phyloP scores from a whole-genome alignment of 768 basidiomycete species.

The Lentinus tigrinus region DNA sequence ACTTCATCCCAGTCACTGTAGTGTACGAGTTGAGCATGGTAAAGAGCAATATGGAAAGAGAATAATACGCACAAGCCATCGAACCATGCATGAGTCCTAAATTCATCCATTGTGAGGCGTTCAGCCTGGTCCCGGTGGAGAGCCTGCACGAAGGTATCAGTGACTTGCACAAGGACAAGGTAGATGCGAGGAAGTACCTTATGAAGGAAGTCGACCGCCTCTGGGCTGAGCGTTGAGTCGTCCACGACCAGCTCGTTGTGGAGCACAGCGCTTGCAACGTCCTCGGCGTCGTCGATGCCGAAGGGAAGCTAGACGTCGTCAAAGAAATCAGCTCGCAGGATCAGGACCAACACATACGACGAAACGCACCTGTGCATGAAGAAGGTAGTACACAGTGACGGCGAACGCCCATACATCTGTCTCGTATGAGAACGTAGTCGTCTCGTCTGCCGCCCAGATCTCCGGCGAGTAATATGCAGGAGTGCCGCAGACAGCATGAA shows the following conservation, averaged over 20 bases:
- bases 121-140: too few species aligned
- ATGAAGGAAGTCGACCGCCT: neutral
- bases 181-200: neutral
- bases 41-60: neutral
- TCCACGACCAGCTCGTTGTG: neutral
- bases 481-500: slow-evolving; percentile 33
- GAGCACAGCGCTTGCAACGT: neutral
- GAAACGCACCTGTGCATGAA: slow-evolving; percentile 14
- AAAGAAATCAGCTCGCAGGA: too few species aligned
- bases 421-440: too few species aligned
- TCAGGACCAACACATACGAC: neutral
- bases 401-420: too few species aligned
- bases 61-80: neutral
- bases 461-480: too few species aligned
- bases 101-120: neutral
- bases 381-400: slow-evolving; percentile 33
- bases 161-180: neutral
- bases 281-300: neutral
- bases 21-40: neutral
- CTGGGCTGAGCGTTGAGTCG: neutral
- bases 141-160: neutral
- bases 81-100: slow-evolving; percentile 7
- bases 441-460: too few species aligned
- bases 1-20: too few species aligned
- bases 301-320: neutral